Base-by-base conservation (phyloP, 805 yeast species). In the Candida boidinii region DNA sequence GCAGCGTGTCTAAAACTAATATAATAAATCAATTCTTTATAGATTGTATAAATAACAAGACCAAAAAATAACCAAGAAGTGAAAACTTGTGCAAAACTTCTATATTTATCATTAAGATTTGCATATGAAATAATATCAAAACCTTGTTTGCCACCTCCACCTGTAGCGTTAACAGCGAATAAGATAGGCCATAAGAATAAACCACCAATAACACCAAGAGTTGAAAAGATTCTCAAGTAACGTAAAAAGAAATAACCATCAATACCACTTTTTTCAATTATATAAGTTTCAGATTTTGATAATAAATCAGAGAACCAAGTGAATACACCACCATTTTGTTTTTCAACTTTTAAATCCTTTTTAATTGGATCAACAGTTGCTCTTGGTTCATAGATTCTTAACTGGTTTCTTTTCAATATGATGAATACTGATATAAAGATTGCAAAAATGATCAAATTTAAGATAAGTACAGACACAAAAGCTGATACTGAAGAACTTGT, bases 171-270 rank as follows among this genome's bases (percentile, higher is more conserved):
- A 26, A 83, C 74, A 1, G 94, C 80, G 46, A 83, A 67, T 34
- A 83, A 59, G 33, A 83, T 65, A 22, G 88, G 88, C 70, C 82
- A 75, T 16, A 76, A 43, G 16, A 80, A 43, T 10, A 73, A 32
- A 31, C 76, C 71, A 2, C 77, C 77, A 6, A 74, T 18, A 9
- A 76, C 41, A 22, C 79, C 73, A 24, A 79, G 39, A 9, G 64
- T 42, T 4, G 68, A 66, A 39, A 78, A 74, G 19, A 75, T 68
- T 28, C 72, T 67, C 35, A 83, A 46, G 47, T 70, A 82, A 41
- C 94, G 66, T 32, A 80, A 54, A 50, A 76, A 82, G 51, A 83
- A 76, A 52, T 79, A 83, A 2, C 92, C 92, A 56, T 83, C 94
- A 21, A 76, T 53, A 33, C 88, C 83, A 24, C 79, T 62, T 41